Evolutionary conservation across 2,329 filamentous ascomycete genomes (phyloP).

Genomic region (Microsporum canis): DNA sequence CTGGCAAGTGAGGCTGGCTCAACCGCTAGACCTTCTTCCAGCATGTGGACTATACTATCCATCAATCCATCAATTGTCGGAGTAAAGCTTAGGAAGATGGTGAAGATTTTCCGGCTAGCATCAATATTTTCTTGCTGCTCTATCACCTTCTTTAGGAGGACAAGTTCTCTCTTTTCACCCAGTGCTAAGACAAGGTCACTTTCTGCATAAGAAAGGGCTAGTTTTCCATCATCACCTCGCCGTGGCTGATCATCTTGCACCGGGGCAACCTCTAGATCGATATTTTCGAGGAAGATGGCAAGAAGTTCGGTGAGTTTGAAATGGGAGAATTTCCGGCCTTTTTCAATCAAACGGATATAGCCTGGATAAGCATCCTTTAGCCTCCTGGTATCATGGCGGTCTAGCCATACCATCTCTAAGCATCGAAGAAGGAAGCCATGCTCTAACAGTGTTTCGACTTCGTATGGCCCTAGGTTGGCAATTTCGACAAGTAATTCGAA

Average conservation of each 20-base stretch:
- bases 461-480: slow-evolving; percentile 48
- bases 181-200: slow-evolving; percentile 24
- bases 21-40: slow-evolving; percentile 45
- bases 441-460: slow-evolving; percentile 49
- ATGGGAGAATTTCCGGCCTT: slow-evolving; percentile 37
- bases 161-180: slow-evolving; percentile 25
- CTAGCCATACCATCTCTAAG: slow-evolving; percentile 51
- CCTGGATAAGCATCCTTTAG: slow-evolving; percentile 44
- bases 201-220: slow-evolving; percentile 26
- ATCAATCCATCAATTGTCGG: slow-evolving; percentile 40
- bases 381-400: slow-evolving; percentile 39
- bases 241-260: slow-evolving; percentile 20
- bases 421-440: slow-evolving; percentile 49
- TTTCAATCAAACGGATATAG: slow-evolving; percentile 35
- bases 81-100: slow-evolving; percentile 42
- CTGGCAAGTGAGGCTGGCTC: slow-evolving; percentile 38
- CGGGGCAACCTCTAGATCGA: slow-evolving; percentile 28
- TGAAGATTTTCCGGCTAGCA: slow-evolving; percentile 47
- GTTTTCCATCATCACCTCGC: slow-evolving; percentile 20
- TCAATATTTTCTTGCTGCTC: slow-evolving; percentile 46
- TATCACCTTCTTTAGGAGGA: slow-evolving; percentile 51
- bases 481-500: slow-evolving; percentile 62
- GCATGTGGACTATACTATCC: slow-evolving; percentile 40
- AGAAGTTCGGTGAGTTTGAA: slow-evolving; percentile 34
- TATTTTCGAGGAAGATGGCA: slow-evolving; percentile 26